Conservation (phyloP, 805 yeast genomes). For the Candida koratica region DNA sequence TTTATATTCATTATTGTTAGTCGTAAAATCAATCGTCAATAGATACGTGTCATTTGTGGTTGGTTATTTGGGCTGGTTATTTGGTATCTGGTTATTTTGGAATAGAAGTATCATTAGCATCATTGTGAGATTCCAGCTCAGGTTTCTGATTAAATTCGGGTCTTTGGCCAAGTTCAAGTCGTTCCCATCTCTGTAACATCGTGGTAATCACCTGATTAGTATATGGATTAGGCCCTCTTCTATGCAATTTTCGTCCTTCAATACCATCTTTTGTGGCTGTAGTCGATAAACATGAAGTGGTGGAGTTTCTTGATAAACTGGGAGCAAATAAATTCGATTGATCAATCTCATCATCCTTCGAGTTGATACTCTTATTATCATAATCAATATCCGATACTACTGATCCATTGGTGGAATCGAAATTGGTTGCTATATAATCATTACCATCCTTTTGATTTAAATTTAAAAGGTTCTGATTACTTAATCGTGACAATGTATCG, state of each 20-base stretch:
- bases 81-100: background rate
- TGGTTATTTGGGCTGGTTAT: too few species aligned
- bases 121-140: background rate
- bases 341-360: slow-evolving; percentile 5
- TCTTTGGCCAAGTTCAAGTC: too few species aligned
- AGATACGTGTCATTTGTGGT: too few species aligned
- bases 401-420: slow-evolving; percentile 13
- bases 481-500: slow-evolving; percentile 10
- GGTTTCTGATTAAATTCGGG: too few species aligned
- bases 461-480: slow-evolving; percentile 17
- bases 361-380: background rate
- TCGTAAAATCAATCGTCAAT: too few species aligned
- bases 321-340: slow-evolving; percentile 13
- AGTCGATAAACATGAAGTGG: slow-evolving; percentile 65
- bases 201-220: slow-evolving; percentile 26
- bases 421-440: slow-evolving; percentile 1
- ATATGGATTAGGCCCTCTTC: slow-evolving; percentile 38
- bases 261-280: slow-evolving; percentile 74
- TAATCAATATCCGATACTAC: slow-evolving; percentile 18
- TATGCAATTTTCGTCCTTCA: slow-evolving; percentile 56
- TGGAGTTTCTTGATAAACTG: slow-evolving; percentile 57
- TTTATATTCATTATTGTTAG: too few species aligned
- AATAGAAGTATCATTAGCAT: slow-evolving; percentile 1
- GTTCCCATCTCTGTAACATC: slow-evolving; percentile 12
- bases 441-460: slow-evolving; percentile 12